Conservation (phyloP, 2,329 filamentous ascomycete species). For the Colletotrichum sublineola region DNA sequence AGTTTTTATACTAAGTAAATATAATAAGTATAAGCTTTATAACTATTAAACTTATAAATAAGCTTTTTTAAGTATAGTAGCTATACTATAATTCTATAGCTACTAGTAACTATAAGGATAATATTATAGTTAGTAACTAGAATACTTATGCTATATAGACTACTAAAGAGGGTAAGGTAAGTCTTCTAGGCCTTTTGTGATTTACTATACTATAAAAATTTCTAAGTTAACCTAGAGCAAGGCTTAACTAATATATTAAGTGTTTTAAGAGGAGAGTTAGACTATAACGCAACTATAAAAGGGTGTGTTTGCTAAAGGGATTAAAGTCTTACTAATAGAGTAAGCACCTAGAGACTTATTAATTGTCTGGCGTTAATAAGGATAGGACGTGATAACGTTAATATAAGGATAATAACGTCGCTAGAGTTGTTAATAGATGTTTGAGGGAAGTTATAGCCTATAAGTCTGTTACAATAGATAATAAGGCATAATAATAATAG, state of each 20-base stretch:
- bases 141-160: constrained; percentile 49
- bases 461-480: neutral
- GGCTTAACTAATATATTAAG: constrained; percentile 11
- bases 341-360: constrained; percentile 10
- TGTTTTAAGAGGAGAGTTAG: neutral
- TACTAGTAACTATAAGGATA: constrained; percentile 51
- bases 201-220: constrained; percentile 11
- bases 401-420: constrained; percentile 1
- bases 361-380: constrained; percentile 3
- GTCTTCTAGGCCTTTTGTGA: constrained; percentile 1
- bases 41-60: constrained; percentile 52
- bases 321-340: neutral
- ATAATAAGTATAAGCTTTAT: constrained; percentile 45
- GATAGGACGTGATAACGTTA: neutral
- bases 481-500: constrained; percentile 4
- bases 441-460: neutral
- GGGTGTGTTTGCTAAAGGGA: constrained; percentile 9
- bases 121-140: constrained; percentile 47
- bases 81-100: constrained; percentile 52
- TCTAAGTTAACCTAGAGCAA: constrained; percentile 1
- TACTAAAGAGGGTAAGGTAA: constrained; percentile 48
- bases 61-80: constrained; percentile 53
- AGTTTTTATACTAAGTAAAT: constrained; percentile 47
- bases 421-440: constrained; percentile 6
- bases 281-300: constrained; percentile 10